These are phyloP conservation scores for Botrytis paeoniae DNA, from an alignment of 2,329 filamentous ascomycete species.

Conservation along the genomic window DNA sequence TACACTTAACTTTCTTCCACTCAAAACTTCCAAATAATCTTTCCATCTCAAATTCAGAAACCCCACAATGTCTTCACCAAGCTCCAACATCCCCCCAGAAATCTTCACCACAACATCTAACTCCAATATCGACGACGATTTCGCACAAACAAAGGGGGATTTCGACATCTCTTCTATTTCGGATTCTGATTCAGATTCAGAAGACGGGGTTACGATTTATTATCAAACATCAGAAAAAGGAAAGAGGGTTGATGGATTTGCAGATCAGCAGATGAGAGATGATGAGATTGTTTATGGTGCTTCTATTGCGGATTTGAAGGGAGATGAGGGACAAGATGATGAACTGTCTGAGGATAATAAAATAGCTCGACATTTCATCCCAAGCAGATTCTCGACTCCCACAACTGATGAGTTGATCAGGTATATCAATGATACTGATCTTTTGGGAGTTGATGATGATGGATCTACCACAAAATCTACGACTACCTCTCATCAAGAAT, in stretches of 20 bases:
- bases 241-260: fast-evolving
- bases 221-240: neutral
- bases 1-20: no score
- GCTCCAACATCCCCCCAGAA: fast-evolving
- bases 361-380: no score
- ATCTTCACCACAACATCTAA: neutral
- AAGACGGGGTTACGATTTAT: neutral
- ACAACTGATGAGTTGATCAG: neutral
- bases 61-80: neutral
- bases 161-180: neutral
- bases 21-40: fast-evolving
- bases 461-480: fast-evolving
- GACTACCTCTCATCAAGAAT: fast-evolving
- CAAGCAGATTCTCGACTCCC: neutral
- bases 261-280: neutral
- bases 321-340: neutral
- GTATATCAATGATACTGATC: neutral
- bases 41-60: fast-evolving
- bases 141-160: neutral
- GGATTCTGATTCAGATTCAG: neutral
- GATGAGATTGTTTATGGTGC: neutral
- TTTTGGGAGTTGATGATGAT: fast-evolving
- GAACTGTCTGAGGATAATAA: no score
- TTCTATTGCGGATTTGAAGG: fast-evolving
- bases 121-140: neutral